phyloP scores from a whole-genome alignment of 2,329 filamentous ascomycete species.

The Chrysoporthe puriensis region DNA sequence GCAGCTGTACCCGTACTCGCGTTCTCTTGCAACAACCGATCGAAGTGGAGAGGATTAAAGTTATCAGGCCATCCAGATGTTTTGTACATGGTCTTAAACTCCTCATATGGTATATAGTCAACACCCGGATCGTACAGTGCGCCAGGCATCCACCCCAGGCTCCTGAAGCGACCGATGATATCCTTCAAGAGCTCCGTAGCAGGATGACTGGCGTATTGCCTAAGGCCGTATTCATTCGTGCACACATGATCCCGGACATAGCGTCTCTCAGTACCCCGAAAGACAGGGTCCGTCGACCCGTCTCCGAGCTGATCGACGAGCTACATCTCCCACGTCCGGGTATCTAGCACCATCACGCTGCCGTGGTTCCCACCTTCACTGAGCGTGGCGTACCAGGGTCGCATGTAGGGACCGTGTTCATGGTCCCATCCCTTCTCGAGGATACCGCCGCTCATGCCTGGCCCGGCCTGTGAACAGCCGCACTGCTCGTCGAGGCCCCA shows the following conservation, averaged over 20 bases:
- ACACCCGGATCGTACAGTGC: neutral
- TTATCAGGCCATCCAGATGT: slow-evolving; percentile 1
- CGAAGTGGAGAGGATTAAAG: slow-evolving; percentile 3
- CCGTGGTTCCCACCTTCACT: neutral
- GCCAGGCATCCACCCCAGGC: slow-evolving; percentile 7
- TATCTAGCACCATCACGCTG: slow-evolving; percentile 8
- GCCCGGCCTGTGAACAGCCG: neutral
- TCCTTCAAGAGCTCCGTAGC: neutral
- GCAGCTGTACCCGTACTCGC: neutral
- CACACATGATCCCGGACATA: neutral
- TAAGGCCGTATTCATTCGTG: slow-evolving; percentile 5
- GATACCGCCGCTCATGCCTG: neutral
- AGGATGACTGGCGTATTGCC: slow-evolving; percentile 7
- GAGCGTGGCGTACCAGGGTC: slow-evolving; percentile 4
- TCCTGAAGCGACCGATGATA: slow-evolving; percentile 4
- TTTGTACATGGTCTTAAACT: neutral
- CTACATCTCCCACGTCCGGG: slow-evolving; percentile 9
- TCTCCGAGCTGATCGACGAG: neutral
- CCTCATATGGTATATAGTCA: neutral
- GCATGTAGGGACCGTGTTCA: slow-evolving; percentile 5
- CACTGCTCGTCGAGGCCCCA: neutral
- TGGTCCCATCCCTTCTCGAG: neutral
- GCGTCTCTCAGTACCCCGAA: neutral
- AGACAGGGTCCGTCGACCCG: neutral
- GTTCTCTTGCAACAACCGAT: neutral